Evolutionary conservation across 768 basidiomycete genomes (phyloP).

Genomic region (Cantharellus cinnabarinus): DNA sequence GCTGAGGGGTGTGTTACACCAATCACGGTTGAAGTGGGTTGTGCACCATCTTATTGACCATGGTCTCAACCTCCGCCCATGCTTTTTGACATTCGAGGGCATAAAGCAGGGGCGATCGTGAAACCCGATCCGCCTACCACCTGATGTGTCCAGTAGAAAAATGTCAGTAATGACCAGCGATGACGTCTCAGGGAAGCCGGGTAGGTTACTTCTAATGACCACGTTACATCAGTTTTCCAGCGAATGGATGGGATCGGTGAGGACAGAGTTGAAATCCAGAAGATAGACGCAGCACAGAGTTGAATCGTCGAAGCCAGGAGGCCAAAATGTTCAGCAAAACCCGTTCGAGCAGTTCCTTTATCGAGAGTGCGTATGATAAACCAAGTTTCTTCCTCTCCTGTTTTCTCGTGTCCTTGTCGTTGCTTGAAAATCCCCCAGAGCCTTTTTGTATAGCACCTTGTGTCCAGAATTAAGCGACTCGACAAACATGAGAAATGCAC

Average conservation of each 20-base stretch:
- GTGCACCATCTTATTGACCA: slow-evolving; percentile 22
- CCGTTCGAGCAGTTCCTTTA: too few relatives aligned
- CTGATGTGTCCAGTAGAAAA: slow-evolving; percentile 39
- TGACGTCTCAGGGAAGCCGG: slow-evolving; percentile 11
- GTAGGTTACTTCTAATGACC: slow-evolving; percentile 22
- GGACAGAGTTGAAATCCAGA: slow-evolving; percentile 30
- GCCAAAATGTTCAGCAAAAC: slow-evolving; percentile 21
- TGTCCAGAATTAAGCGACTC: slow-evolving; percentile 33
- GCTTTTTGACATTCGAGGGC: slow-evolving; percentile 32
- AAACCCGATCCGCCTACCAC: slow-evolving; percentile 42
- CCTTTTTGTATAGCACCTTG: slow-evolving; percentile 6
- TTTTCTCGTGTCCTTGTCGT: not conserved
- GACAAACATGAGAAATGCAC: slow-evolving; percentile 30
- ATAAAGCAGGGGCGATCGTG: slow-evolving; percentile 26
- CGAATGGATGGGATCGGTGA: too few relatives aligned
- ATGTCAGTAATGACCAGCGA: slow-evolving; percentile 23
- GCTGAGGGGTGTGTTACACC: not conserved
- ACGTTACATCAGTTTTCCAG: slow-evolving; percentile 14
- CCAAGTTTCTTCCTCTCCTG: not conserved
- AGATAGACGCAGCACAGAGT: slow-evolving; percentile 34
- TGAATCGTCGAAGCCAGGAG: slow-evolving; percentile 32
- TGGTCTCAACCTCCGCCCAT: slow-evolving; percentile 30
- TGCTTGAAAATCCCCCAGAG: not conserved
- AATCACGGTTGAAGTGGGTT: not conserved
- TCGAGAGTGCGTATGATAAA: too few relatives aligned